Evolutionary conservation across 148 eudicot genomes (phyloP).

Genomic region (Hydrangea macrophylla): DNA sequence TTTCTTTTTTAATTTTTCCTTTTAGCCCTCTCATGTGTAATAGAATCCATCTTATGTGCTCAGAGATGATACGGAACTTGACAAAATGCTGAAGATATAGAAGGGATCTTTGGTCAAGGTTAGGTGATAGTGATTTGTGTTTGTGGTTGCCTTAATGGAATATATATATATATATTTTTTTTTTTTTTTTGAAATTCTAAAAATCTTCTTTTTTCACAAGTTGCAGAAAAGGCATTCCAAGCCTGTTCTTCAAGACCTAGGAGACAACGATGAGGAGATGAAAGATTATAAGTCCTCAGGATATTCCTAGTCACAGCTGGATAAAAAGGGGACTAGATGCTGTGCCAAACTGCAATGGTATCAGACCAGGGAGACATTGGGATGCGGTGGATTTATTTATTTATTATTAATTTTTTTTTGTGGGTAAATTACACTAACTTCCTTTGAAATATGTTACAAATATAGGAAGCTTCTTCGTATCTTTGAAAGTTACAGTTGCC

Average conservation of each 20-base stretch:
- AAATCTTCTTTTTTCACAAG: too few relatives aligned
- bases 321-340: constrained; percentile 61
- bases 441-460: too few relatives aligned
- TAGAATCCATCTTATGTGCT: constrained; percentile 2
- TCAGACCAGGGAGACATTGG: constrained; percentile 96
- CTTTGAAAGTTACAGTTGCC: constrained; percentile 81
- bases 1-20: too few relatives aligned
- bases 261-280: constrained; percentile 76
- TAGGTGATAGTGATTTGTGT: neutral
- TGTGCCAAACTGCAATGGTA: constrained; percentile 84
- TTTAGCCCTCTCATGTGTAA: neutral
- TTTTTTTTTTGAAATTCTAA: neutral
- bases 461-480: too few relatives aligned
- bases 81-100: constrained; percentile 64
- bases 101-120: constrained; percentile 96
- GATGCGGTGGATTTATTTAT: constrained; percentile 97
- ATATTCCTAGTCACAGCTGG: constrained; percentile 85
- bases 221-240: constrained; percentile 43
- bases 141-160: neutral
- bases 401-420: too few relatives aligned
- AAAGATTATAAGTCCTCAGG: constrained; percentile 89
- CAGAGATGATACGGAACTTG: constrained; percentile 30
- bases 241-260: constrained; percentile 51
- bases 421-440: too few relatives aligned
- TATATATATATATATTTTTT: neutral